These are phyloP conservation scores for Cystobasidium sp. DNA, from an alignment of 1,284 basidiomycete species.

Conservation along the genomic window DNA sequence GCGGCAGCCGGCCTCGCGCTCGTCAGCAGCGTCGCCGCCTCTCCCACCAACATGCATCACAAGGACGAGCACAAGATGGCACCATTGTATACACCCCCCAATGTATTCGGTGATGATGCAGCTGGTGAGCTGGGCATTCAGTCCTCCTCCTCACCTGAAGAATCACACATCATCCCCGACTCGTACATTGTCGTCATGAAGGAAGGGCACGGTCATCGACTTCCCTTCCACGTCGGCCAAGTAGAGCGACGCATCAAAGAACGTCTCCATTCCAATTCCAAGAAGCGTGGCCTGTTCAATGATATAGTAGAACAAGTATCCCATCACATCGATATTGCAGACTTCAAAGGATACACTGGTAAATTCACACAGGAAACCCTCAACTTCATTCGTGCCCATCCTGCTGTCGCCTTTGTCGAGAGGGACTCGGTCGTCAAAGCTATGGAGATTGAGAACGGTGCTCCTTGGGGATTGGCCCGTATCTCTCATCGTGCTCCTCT, in stretches of 20 bases:
- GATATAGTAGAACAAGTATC: constrained; percentile 49
- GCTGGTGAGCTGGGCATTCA: constrained; percentile 6
- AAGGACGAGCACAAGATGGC: constrained; percentile 6
- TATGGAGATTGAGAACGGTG: constrained; percentile 67
- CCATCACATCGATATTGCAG: constrained; percentile 72
- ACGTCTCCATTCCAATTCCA: constrained; percentile 69
- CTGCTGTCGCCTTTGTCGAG: constrained; percentile 93
- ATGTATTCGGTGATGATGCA: constrained; percentile 31
- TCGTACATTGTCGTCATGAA: constrained; percentile 85
- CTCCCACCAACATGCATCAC: constrained; percentile 20
- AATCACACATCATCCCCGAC: constrained; percentile 51
- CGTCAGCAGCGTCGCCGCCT: constrained; percentile 17
- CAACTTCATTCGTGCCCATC: constrained; percentile 77
- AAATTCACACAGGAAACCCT: constrained; percentile 76
- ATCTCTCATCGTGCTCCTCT: constrained; percentile 85
- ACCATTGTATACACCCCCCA: constrained; percentile 40
- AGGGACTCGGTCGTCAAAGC: constrained; percentile 80
- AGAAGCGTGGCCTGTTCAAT: constrained; percentile 50
- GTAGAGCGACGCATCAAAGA: constrained; percentile 51
- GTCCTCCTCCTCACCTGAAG: constrained; percentile 8
- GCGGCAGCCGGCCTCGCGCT: constrained; percentile 3
- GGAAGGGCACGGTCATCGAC: constrained; percentile 70
- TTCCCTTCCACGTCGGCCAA: constrained; percentile 58
- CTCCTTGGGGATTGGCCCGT: constrained; percentile 97
- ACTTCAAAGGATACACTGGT: constrained; percentile 80